These are phyloP conservation scores for Podospora bellae-mahoneyi DNA, from an alignment of 495 filamentous ascomycete species.

Conservation along the genomic window DNA sequence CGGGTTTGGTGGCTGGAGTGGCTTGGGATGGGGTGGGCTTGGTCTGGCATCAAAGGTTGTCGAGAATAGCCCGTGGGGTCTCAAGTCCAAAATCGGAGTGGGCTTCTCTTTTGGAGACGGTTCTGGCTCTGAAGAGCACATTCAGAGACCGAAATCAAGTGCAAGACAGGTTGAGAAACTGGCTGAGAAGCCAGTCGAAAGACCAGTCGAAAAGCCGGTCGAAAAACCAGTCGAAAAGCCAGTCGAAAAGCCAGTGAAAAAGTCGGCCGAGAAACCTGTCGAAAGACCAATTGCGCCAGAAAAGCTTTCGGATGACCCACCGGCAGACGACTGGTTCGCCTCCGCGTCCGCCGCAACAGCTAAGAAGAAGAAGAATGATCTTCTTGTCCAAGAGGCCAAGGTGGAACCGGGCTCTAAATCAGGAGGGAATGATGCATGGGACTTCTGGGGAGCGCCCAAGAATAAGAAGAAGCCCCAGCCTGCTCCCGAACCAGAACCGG, in stretches of 20 bases:
- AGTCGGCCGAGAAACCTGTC: not conserved
- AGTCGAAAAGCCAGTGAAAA: slow-evolving; percentile 18
- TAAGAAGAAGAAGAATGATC: slow-evolving; percentile 15
- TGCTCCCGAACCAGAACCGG: slow-evolving; percentile 10
- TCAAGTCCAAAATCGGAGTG: slow-evolving; percentile 37
- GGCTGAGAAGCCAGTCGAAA: not conserved
- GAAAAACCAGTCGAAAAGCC: slow-evolving; percentile 4
- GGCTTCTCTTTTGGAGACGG: slow-evolving; percentile 37
- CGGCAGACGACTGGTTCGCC: slow-evolving; percentile 40
- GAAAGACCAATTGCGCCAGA: slow-evolving; percentile 3
- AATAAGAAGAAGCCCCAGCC: slow-evolving; percentile 31
- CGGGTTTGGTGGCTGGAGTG: slow-evolving; percentile 39
- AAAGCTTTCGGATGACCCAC: slow-evolving; percentile 7
- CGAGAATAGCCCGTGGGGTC: slow-evolving; percentile 42
- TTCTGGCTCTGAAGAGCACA: slow-evolving; percentile 33
- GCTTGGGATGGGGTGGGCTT: slow-evolving; percentile 18
- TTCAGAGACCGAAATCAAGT: slow-evolving; percentile 21
- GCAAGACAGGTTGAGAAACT: slow-evolving; percentile 3
- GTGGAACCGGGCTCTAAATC: slow-evolving; percentile 16
- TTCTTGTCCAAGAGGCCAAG: slow-evolving; percentile 18
- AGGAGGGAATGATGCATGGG: slow-evolving; percentile 21
- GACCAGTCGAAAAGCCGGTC: slow-evolving; percentile 15
- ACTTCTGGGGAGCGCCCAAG: slow-evolving; percentile 23
- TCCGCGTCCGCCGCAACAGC: slow-evolving; percentile 24
- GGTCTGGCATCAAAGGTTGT: slow-evolving; percentile 9